Base-by-base conservation (phyloP, 2,329 filamentous ascomycete species). In the Fusarium devonianum region DNA sequence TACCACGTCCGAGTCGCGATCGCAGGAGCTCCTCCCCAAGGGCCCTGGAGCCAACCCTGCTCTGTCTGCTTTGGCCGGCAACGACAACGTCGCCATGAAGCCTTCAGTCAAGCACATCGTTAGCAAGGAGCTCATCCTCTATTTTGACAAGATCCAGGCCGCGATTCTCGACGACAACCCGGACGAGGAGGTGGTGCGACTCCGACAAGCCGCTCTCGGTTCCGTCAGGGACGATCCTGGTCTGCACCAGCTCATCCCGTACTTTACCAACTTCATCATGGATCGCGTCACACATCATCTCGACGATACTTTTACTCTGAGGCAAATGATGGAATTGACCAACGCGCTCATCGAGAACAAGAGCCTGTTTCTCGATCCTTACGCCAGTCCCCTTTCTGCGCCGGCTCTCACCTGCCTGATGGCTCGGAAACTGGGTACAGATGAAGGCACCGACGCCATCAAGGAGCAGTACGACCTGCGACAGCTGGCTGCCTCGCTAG, bases 201-300 rank as follows among this genome's bases (percentile, higher is more conserved):
- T 96, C 68, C 88, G 93, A 42, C 85, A 88, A 38, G 92, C 94
- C 1, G 94, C 91, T 0, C 81, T 97, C 23, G 88, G 90, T 41
- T 95, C 90, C 18, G 84, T 99, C 17, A 82, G 88, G 38, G 89
- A 91, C 48, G 94, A 99, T 67, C 92, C 94, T 0, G 93, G 93
- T 26, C 83, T 97, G 28, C 94, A 99, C 69, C 94, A 99, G 73
- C 84, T 99, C 8, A 86, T 96, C 19, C 94, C 94, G 0, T 99
- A 99, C 74, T 97, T 97, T 65, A 88, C 96, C 51, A 92, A 95
- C 70, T 97, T 96, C 71, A 89, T 97, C 65, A 88, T 92, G 14
- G 93, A 97, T 70, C 94, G 96, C 72, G 91, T 99, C 39, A 97
- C 94, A 1, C 94, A 99, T 71, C 89, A 87, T 61, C 82, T 96